Evolutionary conservation across 805 yeast species (phyloP).

Genomic region (Cephaloascus albidus): DNA sequence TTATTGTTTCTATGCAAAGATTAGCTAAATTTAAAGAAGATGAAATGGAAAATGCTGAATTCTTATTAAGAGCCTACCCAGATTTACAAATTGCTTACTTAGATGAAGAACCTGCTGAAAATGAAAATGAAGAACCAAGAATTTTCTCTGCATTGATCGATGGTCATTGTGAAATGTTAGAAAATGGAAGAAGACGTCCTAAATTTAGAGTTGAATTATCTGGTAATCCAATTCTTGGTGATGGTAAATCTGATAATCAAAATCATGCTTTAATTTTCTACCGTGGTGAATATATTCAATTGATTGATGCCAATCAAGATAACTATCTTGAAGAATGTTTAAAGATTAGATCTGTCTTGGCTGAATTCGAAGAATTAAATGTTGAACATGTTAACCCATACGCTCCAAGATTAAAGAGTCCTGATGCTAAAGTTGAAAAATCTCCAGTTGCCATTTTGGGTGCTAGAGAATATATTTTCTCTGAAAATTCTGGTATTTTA

Average conservation of each 20-base stretch:
- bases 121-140: conserved; percentile 61
- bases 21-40: conserved; percentile 61
- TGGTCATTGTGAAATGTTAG: conserved; percentile 64
- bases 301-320: conserved; percentile 83
- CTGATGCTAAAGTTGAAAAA: conserved; percentile 24
- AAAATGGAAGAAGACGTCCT: conserved; percentile 56
- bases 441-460: conserved; percentile 82
- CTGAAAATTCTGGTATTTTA: conserved; percentile 75
- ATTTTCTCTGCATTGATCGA: conserved; percentile 73
- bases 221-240: conserved; percentile 82
- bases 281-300: conserved; percentile 79
- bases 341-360: conserved; percentile 71
- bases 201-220: conserved; percentile 70
- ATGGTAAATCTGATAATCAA: conserved; percentile 84
- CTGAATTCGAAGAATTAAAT: conserved; percentile 73
- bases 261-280: conserved; percentile 72
- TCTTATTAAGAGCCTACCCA: conserved; percentile 75
- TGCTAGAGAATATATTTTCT: conserved; percentile 81
- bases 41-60: conserved; percentile 74
- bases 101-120: conserved; percentile 82
- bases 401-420: conserved; percentile 60
- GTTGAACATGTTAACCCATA: conserved; percentile 77
- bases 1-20: conserved; percentile 83
- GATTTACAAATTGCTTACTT: conserved; percentile 85
- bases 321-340: conserved; percentile 80